Percentiles rank a stretch among this genome's conserved stretches.
Conservation (phyloP, 139 green algal species). For the Chlamydomonas incerta region DNA sequence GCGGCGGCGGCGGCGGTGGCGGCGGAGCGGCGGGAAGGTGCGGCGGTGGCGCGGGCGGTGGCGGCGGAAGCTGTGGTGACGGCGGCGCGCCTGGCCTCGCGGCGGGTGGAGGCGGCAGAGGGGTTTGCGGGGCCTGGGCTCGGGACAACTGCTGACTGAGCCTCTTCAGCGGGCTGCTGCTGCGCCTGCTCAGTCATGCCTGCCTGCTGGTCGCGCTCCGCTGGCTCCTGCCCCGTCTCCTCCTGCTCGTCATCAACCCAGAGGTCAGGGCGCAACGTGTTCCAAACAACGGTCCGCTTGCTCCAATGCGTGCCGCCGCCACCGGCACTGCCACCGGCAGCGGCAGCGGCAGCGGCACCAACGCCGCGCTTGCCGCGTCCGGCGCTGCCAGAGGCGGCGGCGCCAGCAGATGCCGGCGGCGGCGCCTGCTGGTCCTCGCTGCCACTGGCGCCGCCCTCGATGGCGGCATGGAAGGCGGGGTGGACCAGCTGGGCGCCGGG, state of each 20-base stretch:
- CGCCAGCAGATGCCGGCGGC: no score
- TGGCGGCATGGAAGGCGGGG: constrained; percentile 33
- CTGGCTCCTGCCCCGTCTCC: neutral
- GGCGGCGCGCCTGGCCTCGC: no score
- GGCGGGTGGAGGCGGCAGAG: no score
- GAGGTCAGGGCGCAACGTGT: constrained; percentile 43
- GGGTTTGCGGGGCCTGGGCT: no score
- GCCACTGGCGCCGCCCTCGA: neutral
- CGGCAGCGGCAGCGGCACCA: neutral
- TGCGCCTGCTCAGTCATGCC: no score
- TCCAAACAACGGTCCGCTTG: neutral
- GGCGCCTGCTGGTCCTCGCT: neutral
- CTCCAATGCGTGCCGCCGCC: constrained; percentile 43
- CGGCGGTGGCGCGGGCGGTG: no score
- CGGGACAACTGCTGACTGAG: no score
- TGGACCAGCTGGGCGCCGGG: constrained; percentile 31
- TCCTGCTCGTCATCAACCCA: constrained; percentile 16
- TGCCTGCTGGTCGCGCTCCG: neutral
- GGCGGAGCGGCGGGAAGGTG: no score
- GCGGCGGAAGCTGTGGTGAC: no score
- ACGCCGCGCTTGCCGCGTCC: neutral
- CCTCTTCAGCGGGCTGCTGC: no score
- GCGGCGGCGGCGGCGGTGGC: no score
- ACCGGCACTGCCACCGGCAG: neutral
- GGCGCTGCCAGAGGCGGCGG: no score